A percentile compares a stretch with the other conserved stretches of the same genome.
These are phyloP conservation scores for Pelagophyceae sp. DNA, from an alignment of 352 stramenopile species.

Conservation along the genomic window DNA sequence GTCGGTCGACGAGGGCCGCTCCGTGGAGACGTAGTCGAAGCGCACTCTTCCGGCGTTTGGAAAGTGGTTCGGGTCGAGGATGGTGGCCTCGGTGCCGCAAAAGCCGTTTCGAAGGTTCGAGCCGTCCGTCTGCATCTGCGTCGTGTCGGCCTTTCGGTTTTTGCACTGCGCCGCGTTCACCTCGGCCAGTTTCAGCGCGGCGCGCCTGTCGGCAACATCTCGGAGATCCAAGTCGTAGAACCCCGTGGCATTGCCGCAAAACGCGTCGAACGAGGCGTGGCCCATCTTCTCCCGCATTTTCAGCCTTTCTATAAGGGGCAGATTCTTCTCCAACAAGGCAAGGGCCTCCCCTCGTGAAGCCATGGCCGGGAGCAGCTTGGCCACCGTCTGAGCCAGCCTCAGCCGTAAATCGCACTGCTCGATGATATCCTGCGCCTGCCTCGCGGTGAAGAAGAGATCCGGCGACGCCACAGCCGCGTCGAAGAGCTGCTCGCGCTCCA, in stretches of 20 bases:
- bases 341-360: conserved; percentile 55
- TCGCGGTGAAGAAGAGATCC: conserved; percentile 55
- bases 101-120: conserved; percentile 79
- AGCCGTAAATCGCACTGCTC: conserved; percentile 57
- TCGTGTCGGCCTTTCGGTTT: conserved; percentile 43
- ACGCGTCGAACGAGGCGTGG: conserved; percentile 19
- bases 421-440: conserved; percentile 63
- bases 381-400: conserved; percentile 54
- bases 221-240: conserved; percentile 48
- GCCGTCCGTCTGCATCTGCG: conserved; percentile 75
- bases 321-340: conserved; percentile 37
- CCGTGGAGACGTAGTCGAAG: conserved; percentile 79
- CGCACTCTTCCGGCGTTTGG: conserved; percentile 59
- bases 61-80: conserved; percentile 62
- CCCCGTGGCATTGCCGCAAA: conserved; percentile 44
- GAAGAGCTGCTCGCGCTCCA: background rate
- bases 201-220: conserved; percentile 41
- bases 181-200: conserved; percentile 62
- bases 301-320: conserved; percentile 52
- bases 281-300: conserved; percentile 65
- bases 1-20: conserved; percentile 22
- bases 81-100: conserved; percentile 56
- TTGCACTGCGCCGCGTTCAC: conserved; percentile 56
- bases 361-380: conserved; percentile 68
- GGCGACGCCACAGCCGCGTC: conserved; percentile 20